These are phyloP conservation scores for Pinus albicaulis DNA, from an alignment of 75 land plant species.

Conservation along the genomic window DNA sequence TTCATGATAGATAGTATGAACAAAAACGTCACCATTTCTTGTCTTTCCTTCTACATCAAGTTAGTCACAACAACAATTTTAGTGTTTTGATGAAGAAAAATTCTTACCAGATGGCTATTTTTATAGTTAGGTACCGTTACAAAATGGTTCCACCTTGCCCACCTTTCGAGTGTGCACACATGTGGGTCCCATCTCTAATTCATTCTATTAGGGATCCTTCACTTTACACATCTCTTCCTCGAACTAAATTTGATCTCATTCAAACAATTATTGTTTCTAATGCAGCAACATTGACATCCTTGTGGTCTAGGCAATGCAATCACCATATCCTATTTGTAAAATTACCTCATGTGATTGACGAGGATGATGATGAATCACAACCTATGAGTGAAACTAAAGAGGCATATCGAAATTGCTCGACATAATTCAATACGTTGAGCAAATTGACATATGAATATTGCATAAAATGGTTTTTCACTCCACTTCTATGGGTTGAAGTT, in stretches of 20 bases:
- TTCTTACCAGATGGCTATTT: conserved; percentile 84
- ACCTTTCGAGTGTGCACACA: conserved; percentile 93
- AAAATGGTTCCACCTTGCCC: conserved; percentile 92
- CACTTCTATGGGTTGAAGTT: too few relatives aligned
- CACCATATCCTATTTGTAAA: not conserved
- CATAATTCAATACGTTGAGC: too few relatives aligned
- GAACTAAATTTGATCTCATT: too few relatives aligned
- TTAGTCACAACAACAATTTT: conserved; percentile 85
- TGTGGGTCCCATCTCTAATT: conserved; percentile 39
- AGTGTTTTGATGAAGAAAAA: conserved; percentile 70
- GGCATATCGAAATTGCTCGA: too few relatives aligned
- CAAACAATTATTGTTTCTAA: conserved; percentile 16
- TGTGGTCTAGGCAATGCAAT: conserved; percentile 21
- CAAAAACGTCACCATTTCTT: conserved; percentile 83
- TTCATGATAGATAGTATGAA: conserved; percentile 97
- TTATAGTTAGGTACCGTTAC: conserved; percentile 79
- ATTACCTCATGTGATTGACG: conserved; percentile 16
- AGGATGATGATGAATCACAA: conserved; percentile 15
- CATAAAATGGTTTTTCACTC: too few relatives aligned
- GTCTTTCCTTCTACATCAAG: conserved; percentile 97
- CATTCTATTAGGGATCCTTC: too few relatives aligned
- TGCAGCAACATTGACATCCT: conserved; percentile 64
- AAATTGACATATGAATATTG: too few relatives aligned
- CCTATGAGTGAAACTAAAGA: too few relatives aligned
- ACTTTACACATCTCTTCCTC: too few relatives aligned